Evolutionary conservation across 495 filamentous ascomycete species (phyloP).

Genomic region (Usnea hakonensis): DNA sequence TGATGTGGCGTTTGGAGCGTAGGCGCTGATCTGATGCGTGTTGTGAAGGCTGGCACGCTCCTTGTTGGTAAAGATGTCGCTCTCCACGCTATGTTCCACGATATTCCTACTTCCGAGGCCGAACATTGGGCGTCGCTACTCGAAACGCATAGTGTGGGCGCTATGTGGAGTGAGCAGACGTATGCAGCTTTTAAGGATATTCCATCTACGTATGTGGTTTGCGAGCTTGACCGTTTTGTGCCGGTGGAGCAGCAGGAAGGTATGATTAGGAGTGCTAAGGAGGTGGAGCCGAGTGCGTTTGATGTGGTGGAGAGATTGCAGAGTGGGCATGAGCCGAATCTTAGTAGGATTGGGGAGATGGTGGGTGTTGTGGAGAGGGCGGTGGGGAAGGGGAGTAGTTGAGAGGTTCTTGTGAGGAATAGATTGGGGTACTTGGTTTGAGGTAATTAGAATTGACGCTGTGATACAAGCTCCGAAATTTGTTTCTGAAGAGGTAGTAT

Average conservation of each 20-base stretch:
- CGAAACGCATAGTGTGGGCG: constrained; percentile 4
- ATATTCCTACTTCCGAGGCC: neutral
- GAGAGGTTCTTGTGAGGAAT: too few species aligned
- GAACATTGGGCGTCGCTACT: neutral
- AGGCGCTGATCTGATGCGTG: neutral
- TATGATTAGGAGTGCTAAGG: neutral
- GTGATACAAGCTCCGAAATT: too few species aligned
- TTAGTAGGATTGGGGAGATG: neutral
- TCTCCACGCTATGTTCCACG: neutral
- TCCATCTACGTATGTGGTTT: neutral
- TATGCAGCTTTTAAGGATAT: neutral
- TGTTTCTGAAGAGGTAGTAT: too few species aligned
- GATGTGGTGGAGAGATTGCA: constrained; percentile 1
- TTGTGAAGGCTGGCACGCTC: neutral
- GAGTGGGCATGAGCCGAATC: neutral
- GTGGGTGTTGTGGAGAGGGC: neutral
- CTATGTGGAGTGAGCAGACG: constrained; percentile 1
- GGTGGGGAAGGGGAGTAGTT: neutral
- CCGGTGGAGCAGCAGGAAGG: neutral
- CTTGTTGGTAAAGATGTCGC: neutral
- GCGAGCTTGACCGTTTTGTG: neutral
- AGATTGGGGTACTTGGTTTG: too few species aligned
- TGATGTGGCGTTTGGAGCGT: too few species aligned
- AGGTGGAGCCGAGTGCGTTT: neutral
- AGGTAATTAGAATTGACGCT: too few species aligned